Evolutionary conservation across 1,284 basidiomycete genomes (phyloP), one percentile per base, ranked within the genome.

Genomic region (Ceratobasidium sp.): DNA sequence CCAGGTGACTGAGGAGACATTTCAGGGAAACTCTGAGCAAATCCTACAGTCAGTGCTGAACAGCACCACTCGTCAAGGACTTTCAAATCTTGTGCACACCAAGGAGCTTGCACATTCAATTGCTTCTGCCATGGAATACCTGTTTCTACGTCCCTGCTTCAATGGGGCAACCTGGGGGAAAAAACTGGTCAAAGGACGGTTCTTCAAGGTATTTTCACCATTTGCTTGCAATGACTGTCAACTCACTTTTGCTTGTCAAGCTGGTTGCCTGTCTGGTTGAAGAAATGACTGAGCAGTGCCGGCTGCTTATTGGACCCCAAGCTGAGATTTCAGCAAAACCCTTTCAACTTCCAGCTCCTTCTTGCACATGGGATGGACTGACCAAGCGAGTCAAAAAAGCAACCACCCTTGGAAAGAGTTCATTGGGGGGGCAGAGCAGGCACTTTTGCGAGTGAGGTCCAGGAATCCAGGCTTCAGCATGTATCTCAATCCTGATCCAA

Each of bases 111-210:
- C 60, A n/a, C 30, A 46, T 3, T 26, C 60, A 32, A n/a, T 62
- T 48, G 60, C 60, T n/a, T 1, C 8, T 1, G 60, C 32, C 0
- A 14, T 62, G 4, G 2, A 62, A n/a, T 10, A 62, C 18, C 43
- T 30, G 14, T 43, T 21, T 4, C 21, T 62, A 4, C 12, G 60
- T 18, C 1, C 28, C 8, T 32, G 45, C 6, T 62, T 62, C 45
- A 62, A 62, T 50, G 45, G 45, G 0, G 46, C 45, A 6, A 62
- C 60, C 1, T 62, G 60, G 60, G 60, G 60, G 4, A 62, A 62
- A 9, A 62, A 62, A 14, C 45, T 62, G 16, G 32, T 50, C 8
- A 62, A 62, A 23, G 60, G 60, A 1, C 28, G 60, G 8, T 62
- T 62, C 21, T 62, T 16, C 21, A 30, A 50, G 21, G 60, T 48